A percentile compares a stretch with the other conserved stretches of the same genome.
These are phyloP conservation scores for Candida palmyrensis DNA, from an alignment of 805 yeast species.

Conservation along the genomic window DNA sequence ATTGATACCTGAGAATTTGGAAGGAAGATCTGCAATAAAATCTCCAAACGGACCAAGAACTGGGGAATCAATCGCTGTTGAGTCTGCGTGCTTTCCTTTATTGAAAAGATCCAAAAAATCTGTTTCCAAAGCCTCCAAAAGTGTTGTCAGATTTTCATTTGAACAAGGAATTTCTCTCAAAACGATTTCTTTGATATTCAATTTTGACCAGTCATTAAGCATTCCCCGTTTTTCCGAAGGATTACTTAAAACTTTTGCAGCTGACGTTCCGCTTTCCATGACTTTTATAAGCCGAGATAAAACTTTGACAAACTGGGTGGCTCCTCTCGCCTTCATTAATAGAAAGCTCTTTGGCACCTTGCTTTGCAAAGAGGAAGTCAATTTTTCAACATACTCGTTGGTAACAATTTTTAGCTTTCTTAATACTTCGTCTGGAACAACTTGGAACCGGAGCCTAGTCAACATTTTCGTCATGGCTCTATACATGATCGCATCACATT, in stretches of 20 bases:
- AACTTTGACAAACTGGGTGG: slow-evolving; percentile 48
- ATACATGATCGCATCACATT: slow-evolving; percentile 65
- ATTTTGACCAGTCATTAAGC: slow-evolving; percentile 55
- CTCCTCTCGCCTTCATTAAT: slow-evolving; percentile 47
- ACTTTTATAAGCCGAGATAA: slow-evolving; percentile 51
- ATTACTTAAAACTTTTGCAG: slow-evolving; percentile 41
- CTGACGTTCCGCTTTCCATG: slow-evolving; percentile 48
- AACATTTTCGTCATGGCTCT: slow-evolving; percentile 50
- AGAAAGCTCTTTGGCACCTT: slow-evolving; percentile 49
- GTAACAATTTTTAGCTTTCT: slow-evolving; percentile 52
- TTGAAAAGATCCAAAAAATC: slow-evolving; percentile 22
- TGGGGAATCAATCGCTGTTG: background rate
- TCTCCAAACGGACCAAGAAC: slow-evolving; percentile 1
- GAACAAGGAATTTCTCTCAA: slow-evolving; percentile 50
- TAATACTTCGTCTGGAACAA: slow-evolving; percentile 52
- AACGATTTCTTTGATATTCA: slow-evolving; percentile 43
- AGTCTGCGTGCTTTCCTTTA: slow-evolving; percentile 1
- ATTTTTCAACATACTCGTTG: slow-evolving; percentile 40
- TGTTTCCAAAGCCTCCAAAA: slow-evolving; percentile 27
- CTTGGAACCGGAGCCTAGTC: slow-evolving; percentile 54
- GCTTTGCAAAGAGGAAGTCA: slow-evolving; percentile 30
- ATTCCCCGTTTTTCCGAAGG: slow-evolving; percentile 42
- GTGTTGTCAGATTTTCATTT: slow-evolving; percentile 20
- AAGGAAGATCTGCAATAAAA: slow-evolving; percentile 39
- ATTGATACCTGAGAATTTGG: slow-evolving; percentile 43